Base-by-base conservation (phyloP, 2,329 filamentous ascomycete species). In the Neopestalotiopsis clavispora region DNA sequence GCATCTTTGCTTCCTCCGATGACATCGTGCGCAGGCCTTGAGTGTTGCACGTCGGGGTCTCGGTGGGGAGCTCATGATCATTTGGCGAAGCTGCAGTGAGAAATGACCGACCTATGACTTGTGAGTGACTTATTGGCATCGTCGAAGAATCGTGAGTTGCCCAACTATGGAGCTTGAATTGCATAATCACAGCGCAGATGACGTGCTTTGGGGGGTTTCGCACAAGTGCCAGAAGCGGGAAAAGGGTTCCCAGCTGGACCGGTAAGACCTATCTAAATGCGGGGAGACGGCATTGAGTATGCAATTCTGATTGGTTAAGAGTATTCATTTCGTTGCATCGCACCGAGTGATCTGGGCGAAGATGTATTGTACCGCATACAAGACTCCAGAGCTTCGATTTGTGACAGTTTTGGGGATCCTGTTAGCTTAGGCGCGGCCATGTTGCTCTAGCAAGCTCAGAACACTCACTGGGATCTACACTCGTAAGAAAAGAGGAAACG, bases 1-100 rank as follows among this genome's bases (percentile, higher is more conserved):
- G 23, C 57, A 60, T 60, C 57, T 20, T 60, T 60, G 57, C 23
- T 60, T 60, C 14, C 57, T n/a, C n/a, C 57, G 57, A 28, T 60
- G 57, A 38, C 57, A 60, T 10, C 57, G 57, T 14, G 32, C 28
- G 23, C 57, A 60, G 3, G 57, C 57, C 32, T 30, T 60, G 57
- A 30, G 28, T 4, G 32, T 38, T 5, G 57, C 32, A 12, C 57
- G 28, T 23, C 57, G 28, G 7, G 14, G 57, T 23, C 23, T 60
- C n/a, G 45, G 45, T 52, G 45, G 45, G 17, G 45, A n/a, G 20
- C n/a, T 52, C 45, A 20, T 52, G 17, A n/a, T 10, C 14, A 52
- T 52, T 52, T 17, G 6, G n/a, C n/a, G 17, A 20, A 4, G 9
- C 20, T 14, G 9, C 9, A 52, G 7, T n/a, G 7, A 52, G 45